Base-by-base conservation (phyloP, 208 protist genomes). In the Strigomonas galati region DNA sequence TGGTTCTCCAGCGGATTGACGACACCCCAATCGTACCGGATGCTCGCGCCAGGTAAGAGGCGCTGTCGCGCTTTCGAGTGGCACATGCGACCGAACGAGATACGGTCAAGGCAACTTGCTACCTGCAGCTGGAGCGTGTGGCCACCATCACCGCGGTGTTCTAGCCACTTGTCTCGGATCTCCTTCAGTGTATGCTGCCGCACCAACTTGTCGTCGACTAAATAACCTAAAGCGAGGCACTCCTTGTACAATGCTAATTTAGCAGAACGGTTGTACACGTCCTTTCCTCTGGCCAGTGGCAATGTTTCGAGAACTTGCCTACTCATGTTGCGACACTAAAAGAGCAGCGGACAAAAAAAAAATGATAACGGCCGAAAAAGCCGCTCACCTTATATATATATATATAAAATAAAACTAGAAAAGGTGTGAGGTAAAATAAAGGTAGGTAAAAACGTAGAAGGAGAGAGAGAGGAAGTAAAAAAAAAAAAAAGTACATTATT, bases 171-270 rank as follows among this genome's bases (percentile, higher is more conserved):
- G 26, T 84, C 79, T 0, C 84, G 79, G 30, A 96, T 81, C 69
- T 96, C 87, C 1, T 58, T 63, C 30, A 96, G 62, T 17, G 87
- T 93, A 68, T 91, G 85, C 52, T 86, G 67, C 0, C 82, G 85
- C n/a, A 87, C 67, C 1, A 91, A 67, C 17, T 73, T 72, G 67
- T 96, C 86, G 2, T 78, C 40, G 24, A 96, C 77, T 15, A 84
- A 72, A 23, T 67, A 66, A 12, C 81, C 91, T 6, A 96, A 73
- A 1, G 87, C 87, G 19, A 96, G 74, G 55, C 91, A 96, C 61
- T 96, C 87, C 66, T 94, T 93, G 68, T 94, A 96, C 1, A 96
- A 69, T 0, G 77, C 83, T 24, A 93, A 62, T 64, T 96, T 96
- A 0, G 87, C 91, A 0, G 71, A 66, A 7, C 85, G 72, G 68